These are phyloP conservation scores for Yamadazyma kitorensis DNA, from an alignment of 805 yeast genomes.

Conservation along the genomic window DNA sequence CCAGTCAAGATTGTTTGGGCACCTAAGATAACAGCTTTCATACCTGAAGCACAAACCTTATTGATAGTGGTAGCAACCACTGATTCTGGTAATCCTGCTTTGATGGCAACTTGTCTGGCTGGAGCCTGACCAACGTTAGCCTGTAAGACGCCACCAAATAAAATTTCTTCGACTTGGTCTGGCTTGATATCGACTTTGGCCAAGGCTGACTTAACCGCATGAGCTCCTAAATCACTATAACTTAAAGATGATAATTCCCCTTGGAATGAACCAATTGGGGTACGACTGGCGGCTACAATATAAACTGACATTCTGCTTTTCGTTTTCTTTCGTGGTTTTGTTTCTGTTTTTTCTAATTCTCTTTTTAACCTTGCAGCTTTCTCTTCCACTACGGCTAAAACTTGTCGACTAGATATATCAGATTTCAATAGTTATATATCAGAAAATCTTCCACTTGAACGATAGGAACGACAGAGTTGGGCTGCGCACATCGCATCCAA, in stretches of 20 bases:
- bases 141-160: conserved; percentile 88
- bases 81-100: conserved; percentile 78
- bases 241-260: conserved; percentile 74
- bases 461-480: no score
- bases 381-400: no score
- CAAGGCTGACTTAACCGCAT: conserved; percentile 87
- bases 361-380: no score
- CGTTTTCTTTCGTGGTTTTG: no score
- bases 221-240: conserved; percentile 85
- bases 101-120: conserved; percentile 94
- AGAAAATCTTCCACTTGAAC: no score
- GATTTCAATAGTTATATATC: no score
- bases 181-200: conserved; percentile 76
- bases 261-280: conserved; percentile 94
- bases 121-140: conserved; percentile 97
- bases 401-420: no score
- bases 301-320: conserved; percentile 51
- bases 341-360: no score
- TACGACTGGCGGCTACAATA: conserved; percentile 88
- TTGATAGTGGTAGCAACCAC: conserved; percentile 88
- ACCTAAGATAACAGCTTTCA: conserved; percentile 86
- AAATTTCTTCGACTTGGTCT: conserved; percentile 79
- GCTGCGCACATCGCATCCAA: no score
- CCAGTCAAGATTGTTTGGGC: conserved; percentile 90
- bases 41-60: conserved; percentile 96